Evolutionary conservation across 345 rosid genomes (phyloP).

Genomic region (Hibiscus trionum): DNA sequence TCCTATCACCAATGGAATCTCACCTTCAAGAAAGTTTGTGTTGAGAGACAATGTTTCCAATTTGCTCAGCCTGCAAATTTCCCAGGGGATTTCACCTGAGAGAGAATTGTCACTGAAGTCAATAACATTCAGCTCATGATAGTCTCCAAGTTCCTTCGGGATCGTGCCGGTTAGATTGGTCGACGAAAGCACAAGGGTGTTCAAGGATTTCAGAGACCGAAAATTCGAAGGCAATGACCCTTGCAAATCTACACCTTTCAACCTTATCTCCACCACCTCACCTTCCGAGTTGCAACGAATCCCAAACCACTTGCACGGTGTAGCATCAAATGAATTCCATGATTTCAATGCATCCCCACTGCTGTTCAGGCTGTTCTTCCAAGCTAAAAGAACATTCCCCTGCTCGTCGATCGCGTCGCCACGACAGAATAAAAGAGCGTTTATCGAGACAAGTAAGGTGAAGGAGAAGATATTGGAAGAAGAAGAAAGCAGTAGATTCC

Average conservation of each 20-base stretch:
- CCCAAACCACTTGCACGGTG: slow-evolving; percentile 77
- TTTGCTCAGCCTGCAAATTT: slow-evolving; percentile 54
- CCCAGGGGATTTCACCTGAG: slow-evolving; percentile 64
- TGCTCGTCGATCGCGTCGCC: slow-evolving; percentile 61
- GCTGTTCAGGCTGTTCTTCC: slow-evolving; percentile 63
- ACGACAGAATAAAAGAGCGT: slow-evolving; percentile 33
- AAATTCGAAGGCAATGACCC: slow-evolving; percentile 60
- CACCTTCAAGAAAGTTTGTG: slow-evolving; percentile 71
- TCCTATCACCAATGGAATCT: slow-evolving; percentile 61
- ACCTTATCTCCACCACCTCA: slow-evolving; percentile 43
- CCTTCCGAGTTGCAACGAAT: slow-evolving; percentile 59
- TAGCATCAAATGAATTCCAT: slow-evolving; percentile 49
- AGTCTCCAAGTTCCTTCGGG: slow-evolving; percentile 64
- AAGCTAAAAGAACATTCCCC: slow-evolving; percentile 62
- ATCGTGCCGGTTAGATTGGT: slow-evolving; percentile 66
- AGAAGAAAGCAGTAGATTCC: slow-evolving; percentile 32
- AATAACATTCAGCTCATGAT: slow-evolving; percentile 37
- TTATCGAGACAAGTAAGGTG: slow-evolving; percentile 35
- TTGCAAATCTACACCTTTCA: slow-evolving; percentile 53
- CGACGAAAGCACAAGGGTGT: slow-evolving; percentile 51
- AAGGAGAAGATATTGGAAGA: slow-evolving; percentile 26
- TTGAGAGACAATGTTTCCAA: slow-evolving; percentile 52
- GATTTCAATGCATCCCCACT: slow-evolving; percentile 40
- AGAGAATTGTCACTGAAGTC: slow-evolving; percentile 74
- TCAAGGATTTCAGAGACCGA: slow-evolving; percentile 46